Evolutionary conservation across 768 basidiomycete species (phyloP).

Genomic region (Phallus indusiatus): DNA sequence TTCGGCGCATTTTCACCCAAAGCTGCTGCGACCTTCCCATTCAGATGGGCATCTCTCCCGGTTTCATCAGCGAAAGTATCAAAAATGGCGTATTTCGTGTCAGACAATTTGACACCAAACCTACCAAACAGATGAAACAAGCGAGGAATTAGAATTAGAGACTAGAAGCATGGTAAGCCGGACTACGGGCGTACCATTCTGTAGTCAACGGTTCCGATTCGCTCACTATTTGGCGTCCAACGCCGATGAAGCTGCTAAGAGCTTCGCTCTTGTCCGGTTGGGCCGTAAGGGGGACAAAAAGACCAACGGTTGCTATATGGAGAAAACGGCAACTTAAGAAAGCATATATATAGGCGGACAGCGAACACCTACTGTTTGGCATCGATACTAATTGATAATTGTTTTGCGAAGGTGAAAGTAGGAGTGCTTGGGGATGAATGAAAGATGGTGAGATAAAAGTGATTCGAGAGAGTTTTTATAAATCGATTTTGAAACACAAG

Average conservation of each 20-base stretch:
- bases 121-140: not conserved
- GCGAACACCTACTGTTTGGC: not conserved
- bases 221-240: slow-evolving; percentile 20
- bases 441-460: not conserved
- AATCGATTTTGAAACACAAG: not conserved
- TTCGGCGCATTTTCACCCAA: slow-evolving; percentile 23
- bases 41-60: slow-evolving; percentile 27
- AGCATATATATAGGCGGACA: not conserved
- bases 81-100: slow-evolving; percentile 23
- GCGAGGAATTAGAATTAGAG: not conserved
- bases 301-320: slow-evolving; percentile 16
- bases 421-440: not conserved
- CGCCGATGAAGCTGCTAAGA: slow-evolving; percentile 22
- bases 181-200: slow-evolving; percentile 23
- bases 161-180: not conserved
- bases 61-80: slow-evolving; percentile 29
- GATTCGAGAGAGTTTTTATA: not conserved
- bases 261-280: slow-evolving; percentile 18
- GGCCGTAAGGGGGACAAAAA: slow-evolving; percentile 23
- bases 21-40: slow-evolving; percentile 27
- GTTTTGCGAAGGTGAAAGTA: not conserved
- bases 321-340: not conserved
- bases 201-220: slow-evolving; percentile 26
- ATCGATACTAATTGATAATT: not conserved
- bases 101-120: slow-evolving; percentile 23